Evolutionary conservation across 306 rosid genomes (phyloP).

Genomic region (Fragaria nilgerrensis): DNA sequence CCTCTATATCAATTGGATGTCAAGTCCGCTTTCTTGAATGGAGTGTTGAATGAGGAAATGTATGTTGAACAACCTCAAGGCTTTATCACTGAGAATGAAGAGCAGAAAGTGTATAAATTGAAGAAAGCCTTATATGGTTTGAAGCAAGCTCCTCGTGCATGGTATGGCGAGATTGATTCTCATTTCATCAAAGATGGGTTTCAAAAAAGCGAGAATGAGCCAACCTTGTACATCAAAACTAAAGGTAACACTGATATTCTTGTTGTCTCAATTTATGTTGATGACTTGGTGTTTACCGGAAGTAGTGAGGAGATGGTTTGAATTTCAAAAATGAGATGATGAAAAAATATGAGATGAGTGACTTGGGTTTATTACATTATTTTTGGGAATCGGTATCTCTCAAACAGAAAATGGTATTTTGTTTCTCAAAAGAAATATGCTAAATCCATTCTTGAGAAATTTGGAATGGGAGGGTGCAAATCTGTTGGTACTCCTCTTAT

Average conservation of each 20-base stretch:
- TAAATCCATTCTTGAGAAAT: no score
- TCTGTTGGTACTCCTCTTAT: no score
- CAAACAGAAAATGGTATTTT: no score
- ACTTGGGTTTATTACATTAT: no score
- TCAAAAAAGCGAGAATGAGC: not conserved
- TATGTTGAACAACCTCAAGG: not conserved
- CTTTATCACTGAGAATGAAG: not conserved
- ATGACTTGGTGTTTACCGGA: not conserved
- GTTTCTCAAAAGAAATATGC: no score
- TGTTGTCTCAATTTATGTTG: not conserved
- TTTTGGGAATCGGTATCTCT: no score
- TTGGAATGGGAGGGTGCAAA: no score
- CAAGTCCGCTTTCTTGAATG: not conserved
- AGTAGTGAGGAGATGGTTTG: no score
- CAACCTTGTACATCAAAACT: not conserved
- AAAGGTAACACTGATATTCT: not conserved
- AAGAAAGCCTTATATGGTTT: not conserved
- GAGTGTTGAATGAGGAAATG: not conserved
- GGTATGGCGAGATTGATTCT: not conserved
- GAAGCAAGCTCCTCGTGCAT: not conserved
- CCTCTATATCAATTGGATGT: not conserved
- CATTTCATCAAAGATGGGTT: not conserved
- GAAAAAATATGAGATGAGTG: no score
- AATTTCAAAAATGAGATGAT: no score
- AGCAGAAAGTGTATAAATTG: not conserved